phyloP scores from a whole-genome alignment of 768 basidiomycete species.

The Amanita subjunquillea region DNA sequence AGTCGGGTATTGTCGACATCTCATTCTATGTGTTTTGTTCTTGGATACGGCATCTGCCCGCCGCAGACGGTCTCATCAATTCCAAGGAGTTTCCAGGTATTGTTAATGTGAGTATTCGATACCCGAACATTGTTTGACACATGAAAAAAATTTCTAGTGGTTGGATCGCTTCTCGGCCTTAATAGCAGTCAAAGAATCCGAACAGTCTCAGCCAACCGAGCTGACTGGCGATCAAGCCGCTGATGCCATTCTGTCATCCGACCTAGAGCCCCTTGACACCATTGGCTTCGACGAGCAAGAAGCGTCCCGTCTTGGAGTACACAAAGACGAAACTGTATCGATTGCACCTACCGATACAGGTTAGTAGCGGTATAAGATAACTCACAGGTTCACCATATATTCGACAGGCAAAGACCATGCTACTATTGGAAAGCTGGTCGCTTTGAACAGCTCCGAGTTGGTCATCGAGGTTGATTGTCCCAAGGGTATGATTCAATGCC shows the following conservation, averaged over 20 bases:
- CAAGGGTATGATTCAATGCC: conserved; percentile 31
- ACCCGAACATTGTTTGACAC: not conserved
- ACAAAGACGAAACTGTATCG: conserved; percentile 24
- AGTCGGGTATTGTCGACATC: conserved; percentile 42
- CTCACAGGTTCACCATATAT: not conserved
- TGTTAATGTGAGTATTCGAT: conserved; percentile 23
- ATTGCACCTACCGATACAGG: conserved; percentile 41
- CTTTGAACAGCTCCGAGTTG: conserved; percentile 35
- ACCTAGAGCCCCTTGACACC: conserved; percentile 23
- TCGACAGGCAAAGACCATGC: conserved; percentile 26
- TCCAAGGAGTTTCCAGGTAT: conserved; percentile 25
- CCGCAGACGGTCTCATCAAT: conserved; percentile 27
- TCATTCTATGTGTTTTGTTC: conserved; percentile 36
- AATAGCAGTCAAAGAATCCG: conserved; percentile 19
- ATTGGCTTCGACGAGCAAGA: conserved; percentile 38
- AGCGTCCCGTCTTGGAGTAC: conserved; percentile 30
- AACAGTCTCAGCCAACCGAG: conserved; percentile 13
- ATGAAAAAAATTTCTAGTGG: conserved; percentile 28
- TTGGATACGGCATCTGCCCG: conserved; percentile 31
- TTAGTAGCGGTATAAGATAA: conserved; percentile 9
- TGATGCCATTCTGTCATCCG: conserved; percentile 24
- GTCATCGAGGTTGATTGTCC: conserved; percentile 35
- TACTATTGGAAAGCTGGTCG: conserved; percentile 40
- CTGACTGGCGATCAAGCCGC: conserved; percentile 35
- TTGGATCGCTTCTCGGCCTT: conserved; percentile 26